Conservation (phyloP, 2,329 filamentous ascomycete species). For the Talaromyces amestolkiae region DNA sequence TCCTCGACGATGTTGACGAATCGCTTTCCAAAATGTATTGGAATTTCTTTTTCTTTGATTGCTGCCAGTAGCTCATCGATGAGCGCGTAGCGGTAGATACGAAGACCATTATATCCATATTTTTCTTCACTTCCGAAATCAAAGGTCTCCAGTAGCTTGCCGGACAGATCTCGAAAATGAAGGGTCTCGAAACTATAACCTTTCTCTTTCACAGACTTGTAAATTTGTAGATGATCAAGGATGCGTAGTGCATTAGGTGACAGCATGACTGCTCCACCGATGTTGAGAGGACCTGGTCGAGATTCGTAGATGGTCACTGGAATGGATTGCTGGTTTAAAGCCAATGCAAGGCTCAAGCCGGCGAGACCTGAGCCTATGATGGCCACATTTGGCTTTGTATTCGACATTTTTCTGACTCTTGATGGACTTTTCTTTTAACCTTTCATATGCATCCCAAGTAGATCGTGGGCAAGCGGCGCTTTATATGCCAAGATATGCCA, state of each 20-base stretch:
- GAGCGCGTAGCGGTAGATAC: constrained; percentile 4
- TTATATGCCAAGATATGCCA: too few species aligned
- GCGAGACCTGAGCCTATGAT: constrained; percentile 14
- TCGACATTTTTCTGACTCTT: background rate
- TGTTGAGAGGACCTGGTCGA: constrained; percentile 28
- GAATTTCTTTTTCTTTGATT: constrained; percentile 32
- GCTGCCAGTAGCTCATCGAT: constrained; percentile 3
- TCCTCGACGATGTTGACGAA: constrained; percentile 48
- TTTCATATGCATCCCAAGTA: too few species aligned
- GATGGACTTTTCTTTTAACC: too few species aligned
- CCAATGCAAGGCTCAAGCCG: constrained; percentile 7
- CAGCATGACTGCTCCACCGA: constrained; percentile 33
- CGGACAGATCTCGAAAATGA: background rate
- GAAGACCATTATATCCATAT: constrained; percentile 8
- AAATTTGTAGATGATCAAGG: constrained; percentile 26
- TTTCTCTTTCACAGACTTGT: background rate
- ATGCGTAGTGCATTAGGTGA: constrained; percentile 32
- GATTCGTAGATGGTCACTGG: constrained; percentile 30
- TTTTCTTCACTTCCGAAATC: constrained; percentile 8
- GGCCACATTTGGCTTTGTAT: background rate
- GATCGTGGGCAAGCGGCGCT: too few species aligned
- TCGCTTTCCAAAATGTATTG: constrained; percentile 49
- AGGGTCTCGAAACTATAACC: constrained; percentile 5
- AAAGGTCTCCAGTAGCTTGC: constrained; percentile 1
- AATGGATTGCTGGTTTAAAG: constrained; percentile 18